These are phyloP conservation scores for Clonostachys rhizophaga DNA, from an alignment of 2,329 filamentous ascomycete species.

Conservation along the genomic window DNA sequence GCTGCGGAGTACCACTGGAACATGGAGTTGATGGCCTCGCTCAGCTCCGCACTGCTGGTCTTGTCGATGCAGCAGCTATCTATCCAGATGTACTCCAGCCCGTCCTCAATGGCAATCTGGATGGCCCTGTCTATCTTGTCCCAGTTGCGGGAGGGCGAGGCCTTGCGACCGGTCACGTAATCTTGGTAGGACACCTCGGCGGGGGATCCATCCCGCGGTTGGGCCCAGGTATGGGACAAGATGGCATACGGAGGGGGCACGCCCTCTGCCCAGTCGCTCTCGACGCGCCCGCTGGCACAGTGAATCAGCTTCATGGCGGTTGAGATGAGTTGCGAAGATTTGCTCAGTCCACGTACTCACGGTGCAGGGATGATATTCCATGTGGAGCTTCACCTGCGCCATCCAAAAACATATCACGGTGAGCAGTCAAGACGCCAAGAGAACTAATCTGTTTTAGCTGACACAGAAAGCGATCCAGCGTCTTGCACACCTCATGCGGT, in stretches of 20 bases:
- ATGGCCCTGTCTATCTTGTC: conserved; percentile 8
- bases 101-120: conserved; percentile 2
- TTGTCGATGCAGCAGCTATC: conserved; percentile 20
- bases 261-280: background rate
- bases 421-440: no score
- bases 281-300: background rate
- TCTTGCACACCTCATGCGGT: no score
- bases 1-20: conserved; percentile 16
- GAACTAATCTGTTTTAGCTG: no score
- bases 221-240: conserved; percentile 20
- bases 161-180: background rate
- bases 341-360: no score
- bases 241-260: conserved; percentile 11
- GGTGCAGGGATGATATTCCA: no score
- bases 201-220: background rate
- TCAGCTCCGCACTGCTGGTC: conserved; percentile 12
- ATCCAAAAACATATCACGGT: no score
- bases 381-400: no score
- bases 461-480: no score
- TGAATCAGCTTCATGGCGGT: background rate
- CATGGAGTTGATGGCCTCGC: conserved; percentile 17
- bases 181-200: conserved; percentile 15
- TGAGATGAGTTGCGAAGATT: background rate
- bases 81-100: conserved; percentile 15
- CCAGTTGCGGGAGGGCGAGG: background rate